phyloP scores from a whole-genome alignment of 2,329 filamentous ascomycete genomes.

The Aspergillus floridensis region DNA sequence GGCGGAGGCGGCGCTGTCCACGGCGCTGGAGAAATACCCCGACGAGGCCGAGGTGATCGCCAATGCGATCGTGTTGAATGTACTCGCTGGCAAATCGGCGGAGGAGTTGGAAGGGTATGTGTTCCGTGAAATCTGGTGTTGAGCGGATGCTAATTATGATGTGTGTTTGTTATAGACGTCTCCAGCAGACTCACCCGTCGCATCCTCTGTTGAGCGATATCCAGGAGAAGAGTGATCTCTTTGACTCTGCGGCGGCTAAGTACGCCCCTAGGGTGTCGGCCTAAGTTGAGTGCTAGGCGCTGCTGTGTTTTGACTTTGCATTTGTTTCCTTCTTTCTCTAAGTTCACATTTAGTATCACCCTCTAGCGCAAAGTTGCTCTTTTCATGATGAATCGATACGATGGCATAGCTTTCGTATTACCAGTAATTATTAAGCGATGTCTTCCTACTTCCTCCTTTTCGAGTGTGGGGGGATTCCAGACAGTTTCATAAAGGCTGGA shows the following conservation, averaged over 20 bases:
- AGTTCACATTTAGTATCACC: slow-evolving; percentile 2
- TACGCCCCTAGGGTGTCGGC: slow-evolving; percentile 73
- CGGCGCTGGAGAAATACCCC: slow-evolving; percentile 73
- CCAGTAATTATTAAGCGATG: slow-evolving; percentile 14
- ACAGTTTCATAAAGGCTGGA: too few relatives aligned
- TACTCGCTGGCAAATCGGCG: slow-evolving; percentile 70
- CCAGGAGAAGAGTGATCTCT: slow-evolving; percentile 79
- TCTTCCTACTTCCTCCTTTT: background rate
- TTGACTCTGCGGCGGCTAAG: slow-evolving; percentile 81
- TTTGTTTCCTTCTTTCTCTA: slow-evolving; percentile 9
- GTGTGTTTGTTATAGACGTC: slow-evolving; percentile 22
- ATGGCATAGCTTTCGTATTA: slow-evolving; percentile 18
- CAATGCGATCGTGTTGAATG: slow-evolving; percentile 76
- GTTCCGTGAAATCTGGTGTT: too few relatives aligned
- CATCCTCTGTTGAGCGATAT: slow-evolving; percentile 73
- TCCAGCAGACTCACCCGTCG: slow-evolving; percentile 57
- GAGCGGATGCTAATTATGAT: too few relatives aligned
- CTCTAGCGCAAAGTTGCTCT: slow-evolving; percentile 14
- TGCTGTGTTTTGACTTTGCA: background rate
- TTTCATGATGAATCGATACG: slow-evolving; percentile 21
- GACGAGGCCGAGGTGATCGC: slow-evolving; percentile 72
- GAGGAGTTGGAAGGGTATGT: slow-evolving; percentile 62
- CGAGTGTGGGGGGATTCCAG: background rate
- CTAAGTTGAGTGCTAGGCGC: slow-evolving; percentile 13
- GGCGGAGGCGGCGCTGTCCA: slow-evolving; percentile 79